Evolutionary conservation across 345 rosid genomes (phyloP).

Genomic region (Syzygium aromaticum): DNA sequence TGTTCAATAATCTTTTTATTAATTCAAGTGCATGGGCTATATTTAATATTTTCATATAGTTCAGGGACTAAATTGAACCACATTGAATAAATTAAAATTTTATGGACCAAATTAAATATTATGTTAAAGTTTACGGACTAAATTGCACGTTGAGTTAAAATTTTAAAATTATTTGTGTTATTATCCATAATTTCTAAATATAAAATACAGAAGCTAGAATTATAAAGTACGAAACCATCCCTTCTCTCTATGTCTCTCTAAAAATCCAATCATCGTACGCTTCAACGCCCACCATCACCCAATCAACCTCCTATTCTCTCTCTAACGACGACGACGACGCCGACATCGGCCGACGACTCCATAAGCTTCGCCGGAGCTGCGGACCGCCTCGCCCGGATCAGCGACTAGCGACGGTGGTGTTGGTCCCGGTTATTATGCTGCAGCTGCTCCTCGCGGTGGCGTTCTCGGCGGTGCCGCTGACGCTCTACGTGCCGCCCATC

Average conservation of each 20-base stretch:
- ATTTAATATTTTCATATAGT: too few relatives aligned
- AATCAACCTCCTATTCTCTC: background rate
- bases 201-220: background rate
- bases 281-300: background rate
- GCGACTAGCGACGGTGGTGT: background rate
- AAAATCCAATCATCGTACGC: background rate
- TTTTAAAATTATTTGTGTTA: too few relatives aligned
- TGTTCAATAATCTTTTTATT: too few relatives aligned
- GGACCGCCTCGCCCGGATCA: background rate
- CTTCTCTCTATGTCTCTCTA: background rate
- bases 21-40: too few relatives aligned
- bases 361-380: background rate
- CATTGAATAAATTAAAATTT: too few relatives aligned
- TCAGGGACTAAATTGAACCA: too few relatives aligned
- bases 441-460: slow-evolving; percentile 33
- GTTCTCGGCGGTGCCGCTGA: slow-evolving; percentile 38
- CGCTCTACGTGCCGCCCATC: slow-evolving; percentile 36
- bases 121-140: too few relatives aligned
- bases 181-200: background rate
- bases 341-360: background rate
- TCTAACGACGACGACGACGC: background rate
- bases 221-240: background rate
- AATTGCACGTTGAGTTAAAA: too few relatives aligned
- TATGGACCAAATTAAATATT: too few relatives aligned
- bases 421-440: slow-evolving; percentile 9